Percentiles rank a stretch among this genome's conserved stretches.
phyloP scores from a whole-genome alignment of 1,139 yeast genomes.

The Geotrichum fermentans region DNA sequence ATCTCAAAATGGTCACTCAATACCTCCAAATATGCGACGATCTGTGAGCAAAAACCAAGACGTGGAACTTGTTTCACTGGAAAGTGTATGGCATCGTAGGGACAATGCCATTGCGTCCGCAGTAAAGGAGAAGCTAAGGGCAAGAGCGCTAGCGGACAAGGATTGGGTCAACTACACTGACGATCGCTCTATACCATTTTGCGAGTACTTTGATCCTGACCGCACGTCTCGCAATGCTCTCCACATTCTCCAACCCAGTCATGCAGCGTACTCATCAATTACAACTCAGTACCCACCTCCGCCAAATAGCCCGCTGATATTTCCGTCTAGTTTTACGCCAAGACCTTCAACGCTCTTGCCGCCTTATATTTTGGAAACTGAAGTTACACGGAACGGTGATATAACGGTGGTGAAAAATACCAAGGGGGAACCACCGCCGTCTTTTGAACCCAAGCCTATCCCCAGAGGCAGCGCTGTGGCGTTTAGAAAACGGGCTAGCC shows the following conservation, averaged over 20 bases:
- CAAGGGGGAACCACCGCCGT: conserved; percentile 28
- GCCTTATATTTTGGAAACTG: conserved; percentile 29
- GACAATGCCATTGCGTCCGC: conserved; percentile 74
- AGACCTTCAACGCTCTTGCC: no score
- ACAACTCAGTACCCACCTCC: conserved; percentile 65
- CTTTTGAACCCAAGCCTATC: conserved; percentile 26
- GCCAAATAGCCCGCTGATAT: conserved; percentile 26
- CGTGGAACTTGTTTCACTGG: conserved; percentile 80
- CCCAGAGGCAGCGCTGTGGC: conserved; percentile 41
- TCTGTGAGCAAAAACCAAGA: conserved; percentile 93
- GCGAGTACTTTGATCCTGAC: conserved; percentile 57
- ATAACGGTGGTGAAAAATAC: conserved; percentile 25
- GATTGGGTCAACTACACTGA: conserved; percentile 83
- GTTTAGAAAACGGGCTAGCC: conserved; percentile 69
- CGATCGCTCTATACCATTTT: conserved; percentile 84
- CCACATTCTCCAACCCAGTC: conserved; percentile 51
- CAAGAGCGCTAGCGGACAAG: conserved; percentile 65
- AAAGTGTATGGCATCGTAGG: conserved; percentile 67
- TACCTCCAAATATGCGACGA: conserved; percentile 77
- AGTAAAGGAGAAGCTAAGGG: conserved; percentile 74
- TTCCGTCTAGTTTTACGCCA: no score
- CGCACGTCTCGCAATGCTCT: conserved; percentile 32
- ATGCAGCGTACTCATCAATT: conserved; percentile 76
- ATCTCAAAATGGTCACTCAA: conserved; percentile 29
- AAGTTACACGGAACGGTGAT: conserved; percentile 25